Evolutionary conservation across 257 asterid species (phyloP).

Genomic region (Salvia splendens): DNA sequence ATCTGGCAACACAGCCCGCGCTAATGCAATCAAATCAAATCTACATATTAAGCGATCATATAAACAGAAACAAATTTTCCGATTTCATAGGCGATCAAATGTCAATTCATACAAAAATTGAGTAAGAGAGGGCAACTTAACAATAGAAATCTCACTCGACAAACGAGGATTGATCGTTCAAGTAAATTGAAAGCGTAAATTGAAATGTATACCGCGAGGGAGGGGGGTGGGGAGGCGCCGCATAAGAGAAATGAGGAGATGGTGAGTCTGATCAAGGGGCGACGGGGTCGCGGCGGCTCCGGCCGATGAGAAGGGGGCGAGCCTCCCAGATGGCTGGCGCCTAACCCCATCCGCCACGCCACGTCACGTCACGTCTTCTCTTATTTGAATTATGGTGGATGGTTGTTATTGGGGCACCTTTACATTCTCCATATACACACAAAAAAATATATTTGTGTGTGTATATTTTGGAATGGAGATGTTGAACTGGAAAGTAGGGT

Average conservation of each 20-base stretch:
- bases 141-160: neutral
- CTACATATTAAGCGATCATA: no score
- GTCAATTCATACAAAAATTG: neutral
- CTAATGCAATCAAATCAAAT: no score
- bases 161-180: neutral
- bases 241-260: constrained; percentile 43
- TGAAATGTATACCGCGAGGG: constrained; percentile 28
- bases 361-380: no score
- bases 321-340: constrained; percentile 37
- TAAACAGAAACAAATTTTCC: no score
- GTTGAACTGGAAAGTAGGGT: neutral
- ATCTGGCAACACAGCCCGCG: no score
- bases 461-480: neutral
- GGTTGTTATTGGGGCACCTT: neutral
- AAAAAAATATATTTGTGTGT: neutral
- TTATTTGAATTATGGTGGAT: constrained; percentile 3
- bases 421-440: neutral
- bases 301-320: constrained; percentile 28
- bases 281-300: constrained; percentile 32
- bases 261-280: constrained; percentile 32
- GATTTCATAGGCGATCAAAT: no score
- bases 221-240: constrained; percentile 38
- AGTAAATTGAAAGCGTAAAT: neutral
- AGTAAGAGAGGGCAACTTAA: neutral
- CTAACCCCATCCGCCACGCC: constrained; percentile 35